phyloP scores from a whole-genome alignment of 2,329 filamentous ascomycete genomes.

The Phaeoacremonium minimum region DNA sequence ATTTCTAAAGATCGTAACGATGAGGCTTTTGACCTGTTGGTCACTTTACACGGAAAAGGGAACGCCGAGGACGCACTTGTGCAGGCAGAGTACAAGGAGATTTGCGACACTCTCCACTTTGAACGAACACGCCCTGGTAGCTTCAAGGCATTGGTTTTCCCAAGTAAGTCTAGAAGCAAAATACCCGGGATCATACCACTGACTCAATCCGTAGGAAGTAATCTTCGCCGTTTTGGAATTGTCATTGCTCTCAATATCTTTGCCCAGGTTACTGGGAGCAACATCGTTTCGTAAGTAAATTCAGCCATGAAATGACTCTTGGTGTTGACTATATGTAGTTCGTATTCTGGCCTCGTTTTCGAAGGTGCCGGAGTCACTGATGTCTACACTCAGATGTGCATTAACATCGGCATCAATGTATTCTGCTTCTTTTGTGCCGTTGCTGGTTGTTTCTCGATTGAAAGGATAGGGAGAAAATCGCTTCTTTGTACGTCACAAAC shows the following conservation, averaged over 20 bases:
- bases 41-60: conserved; percentile 38
- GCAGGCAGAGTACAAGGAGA: conserved; percentile 12
- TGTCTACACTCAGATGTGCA: conserved; percentile 20
- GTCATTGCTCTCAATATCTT: conserved; percentile 8
- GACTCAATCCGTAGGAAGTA: background rate
- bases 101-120: conserved; percentile 14
- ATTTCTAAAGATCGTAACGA: conserved; percentile 31
- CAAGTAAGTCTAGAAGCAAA: conserved; percentile 14
- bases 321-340: background rate
- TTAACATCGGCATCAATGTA: conserved; percentile 28
- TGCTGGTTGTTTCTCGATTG: conserved; percentile 24
- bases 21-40: conserved; percentile 34
- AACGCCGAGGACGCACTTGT: conserved; percentile 31
- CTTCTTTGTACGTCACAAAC: background rate
- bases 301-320: background rate
- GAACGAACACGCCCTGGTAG: conserved; percentile 17
- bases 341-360: conserved; percentile 17
- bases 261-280: conserved; percentile 24
- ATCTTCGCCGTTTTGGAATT: background rate
- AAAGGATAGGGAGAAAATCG: conserved; percentile 24
- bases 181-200: background rate
- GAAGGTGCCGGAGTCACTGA: conserved; percentile 22
- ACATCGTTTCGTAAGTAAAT: conserved; percentile 22
- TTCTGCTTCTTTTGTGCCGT: conserved; percentile 27
- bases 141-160: conserved; percentile 16